A percentile compares a stretch with the other conserved stretches of the same genome.
Conservation (phyloP, 257 asterid species). For the Thymus quinquecostatus region DNA sequence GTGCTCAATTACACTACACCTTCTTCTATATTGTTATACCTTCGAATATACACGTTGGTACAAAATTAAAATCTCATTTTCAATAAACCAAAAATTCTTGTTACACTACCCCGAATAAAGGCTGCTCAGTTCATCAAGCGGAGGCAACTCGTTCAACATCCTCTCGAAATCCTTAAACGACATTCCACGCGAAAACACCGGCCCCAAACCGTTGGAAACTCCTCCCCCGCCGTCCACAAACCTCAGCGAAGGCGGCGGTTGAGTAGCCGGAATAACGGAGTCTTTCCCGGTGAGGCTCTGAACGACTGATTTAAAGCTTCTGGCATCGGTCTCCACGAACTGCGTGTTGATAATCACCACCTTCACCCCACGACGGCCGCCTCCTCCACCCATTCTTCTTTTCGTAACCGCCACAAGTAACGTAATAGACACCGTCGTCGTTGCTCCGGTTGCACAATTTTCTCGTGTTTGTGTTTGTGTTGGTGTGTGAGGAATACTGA, state of each 20-base stretch:
- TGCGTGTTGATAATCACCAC: slow-evolving; percentile 59
- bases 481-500: no score
- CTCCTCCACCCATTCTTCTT: slow-evolving; percentile 5
- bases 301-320: slow-evolving; percentile 65
- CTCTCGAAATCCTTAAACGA: slow-evolving; percentile 48
- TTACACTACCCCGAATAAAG: slow-evolving; percentile 1
- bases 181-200: slow-evolving; percentile 36
- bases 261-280: slow-evolving; percentile 15
- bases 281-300: slow-evolving; percentile 66
- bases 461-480: neutral
- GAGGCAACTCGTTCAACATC: slow-evolving; percentile 41
- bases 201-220: neutral
- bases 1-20: neutral
- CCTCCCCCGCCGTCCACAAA: neutral
- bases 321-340: slow-evolving; percentile 55
- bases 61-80: neutral
- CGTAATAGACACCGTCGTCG: no score
- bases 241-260: slow-evolving; percentile 12
- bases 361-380: slow-evolving; percentile 32
- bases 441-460: neutral
- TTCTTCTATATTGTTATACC: neutral
- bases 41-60: neutral
- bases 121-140: slow-evolving; percentile 45
- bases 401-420: no score
- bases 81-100: neutral